phyloP scores from a whole-genome alignment of 2,329 filamentous ascomycete species.

The Lecanicillium sp. region DNA sequence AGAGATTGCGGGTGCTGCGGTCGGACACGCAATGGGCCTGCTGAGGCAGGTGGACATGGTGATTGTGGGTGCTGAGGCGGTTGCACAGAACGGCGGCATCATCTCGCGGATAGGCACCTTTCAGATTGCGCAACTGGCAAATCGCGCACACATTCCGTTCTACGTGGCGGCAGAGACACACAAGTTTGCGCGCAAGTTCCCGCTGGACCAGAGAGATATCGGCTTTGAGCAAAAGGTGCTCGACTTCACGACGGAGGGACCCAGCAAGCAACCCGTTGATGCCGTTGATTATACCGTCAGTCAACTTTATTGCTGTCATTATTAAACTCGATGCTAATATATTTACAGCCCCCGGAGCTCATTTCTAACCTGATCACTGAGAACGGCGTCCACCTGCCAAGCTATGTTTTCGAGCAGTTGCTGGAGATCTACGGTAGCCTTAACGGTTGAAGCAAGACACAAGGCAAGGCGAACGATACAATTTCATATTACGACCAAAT shows the following conservation, averaged over 20 bases:
- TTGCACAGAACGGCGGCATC: slow-evolving; percentile 90
- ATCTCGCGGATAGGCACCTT: slow-evolving; percentile 81
- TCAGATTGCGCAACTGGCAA: slow-evolving; percentile 78
- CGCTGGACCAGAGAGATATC: slow-evolving; percentile 73
- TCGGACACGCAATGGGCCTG: slow-evolving; percentile 67
- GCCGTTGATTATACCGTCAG: slow-evolving; percentile 67
- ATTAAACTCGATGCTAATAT: slow-evolving; percentile 20
- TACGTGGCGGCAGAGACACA: slow-evolving; percentile 94
- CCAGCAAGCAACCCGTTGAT: slow-evolving; percentile 41
- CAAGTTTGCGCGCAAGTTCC: slow-evolving; percentile 89
- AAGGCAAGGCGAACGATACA: slow-evolving; percentile 1
- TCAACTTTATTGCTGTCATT: slow-evolving; percentile 10
- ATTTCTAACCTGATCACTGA: slow-evolving; percentile 73
- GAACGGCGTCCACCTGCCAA: slow-evolving; percentile 63
- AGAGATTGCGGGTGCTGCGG: slow-evolving; percentile 48
- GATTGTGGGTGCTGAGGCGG: slow-evolving; percentile 70
- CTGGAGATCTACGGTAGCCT: slow-evolving; percentile 54
- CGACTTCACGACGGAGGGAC: slow-evolving; percentile 57
- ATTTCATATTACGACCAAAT: neutral
- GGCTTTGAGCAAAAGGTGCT: slow-evolving; percentile 73
- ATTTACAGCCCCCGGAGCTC: slow-evolving; percentile 53
- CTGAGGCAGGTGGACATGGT: slow-evolving; percentile 57
- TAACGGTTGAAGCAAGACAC: slow-evolving; percentile 25
- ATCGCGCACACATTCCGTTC: slow-evolving; percentile 63
- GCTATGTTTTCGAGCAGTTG: slow-evolving; percentile 63